Conservation (phyloP, 2,329 filamentous ascomycete genomes). For the Fusarium sp. region DNA sequence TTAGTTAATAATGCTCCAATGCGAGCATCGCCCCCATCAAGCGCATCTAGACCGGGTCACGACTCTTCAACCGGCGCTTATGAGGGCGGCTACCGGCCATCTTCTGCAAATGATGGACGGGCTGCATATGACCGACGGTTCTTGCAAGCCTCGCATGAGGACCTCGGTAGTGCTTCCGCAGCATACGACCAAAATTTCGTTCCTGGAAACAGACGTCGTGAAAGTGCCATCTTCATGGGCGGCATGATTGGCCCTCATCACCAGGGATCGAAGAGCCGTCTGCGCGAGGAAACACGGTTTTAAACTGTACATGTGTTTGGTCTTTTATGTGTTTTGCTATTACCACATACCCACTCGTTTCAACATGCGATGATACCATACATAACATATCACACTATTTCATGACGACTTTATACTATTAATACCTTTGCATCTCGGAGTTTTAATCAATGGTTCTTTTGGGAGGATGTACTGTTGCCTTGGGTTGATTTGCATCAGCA, state of each 20-base stretch:
- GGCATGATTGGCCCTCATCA: conserved; percentile 63
- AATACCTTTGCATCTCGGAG: conserved; percentile 43
- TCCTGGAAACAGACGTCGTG: conserved; percentile 65
- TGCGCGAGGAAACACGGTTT: conserved; percentile 69
- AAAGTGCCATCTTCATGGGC: conserved; percentile 73
- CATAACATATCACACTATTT: conserved; percentile 37
- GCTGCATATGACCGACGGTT: conserved; percentile 58
- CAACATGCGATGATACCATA: conserved; percentile 50
- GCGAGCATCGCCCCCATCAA: conserved; percentile 63
- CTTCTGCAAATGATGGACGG: conserved; percentile 46
- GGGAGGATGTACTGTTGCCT: conserved; percentile 28
- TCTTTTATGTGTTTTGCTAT: conserved; percentile 47
- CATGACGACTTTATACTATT: conserved; percentile 45
- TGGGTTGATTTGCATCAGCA: conserved; percentile 6
- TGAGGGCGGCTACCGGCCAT: conserved; percentile 58
- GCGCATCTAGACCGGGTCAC: conserved; percentile 55
- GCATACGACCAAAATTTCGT: conserved; percentile 61
- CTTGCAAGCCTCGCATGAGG: conserved; percentile 51
- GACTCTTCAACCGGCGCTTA: conserved; percentile 61
- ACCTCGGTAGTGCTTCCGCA: conserved; percentile 42
- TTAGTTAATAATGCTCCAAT: conserved; percentile 51
- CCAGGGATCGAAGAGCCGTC: conserved; percentile 67
- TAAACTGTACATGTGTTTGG: conserved; percentile 51
- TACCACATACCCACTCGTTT: conserved; percentile 54
- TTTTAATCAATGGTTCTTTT: conserved; percentile 17